These are phyloP conservation scores for Apiotrichum laibachii DNA, from an alignment of 1,284 basidiomycete genomes.

Conservation along the genomic window DNA sequence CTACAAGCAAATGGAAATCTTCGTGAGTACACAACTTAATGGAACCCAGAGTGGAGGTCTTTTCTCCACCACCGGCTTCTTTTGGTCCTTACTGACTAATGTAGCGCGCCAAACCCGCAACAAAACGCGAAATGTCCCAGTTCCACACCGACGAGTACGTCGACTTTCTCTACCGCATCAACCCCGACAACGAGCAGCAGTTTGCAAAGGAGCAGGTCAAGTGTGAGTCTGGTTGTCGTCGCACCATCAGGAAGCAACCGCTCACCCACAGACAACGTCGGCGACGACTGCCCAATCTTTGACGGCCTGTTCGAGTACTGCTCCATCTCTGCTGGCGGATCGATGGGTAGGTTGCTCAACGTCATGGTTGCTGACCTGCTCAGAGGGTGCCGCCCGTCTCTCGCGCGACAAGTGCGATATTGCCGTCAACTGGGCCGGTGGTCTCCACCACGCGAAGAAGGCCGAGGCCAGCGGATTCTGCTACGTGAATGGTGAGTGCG, in stretches of 20 bases:
- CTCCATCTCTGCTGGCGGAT: constrained; percentile 95
- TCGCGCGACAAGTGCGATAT: constrained; percentile 98
- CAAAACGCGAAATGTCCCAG: constrained; percentile 95
- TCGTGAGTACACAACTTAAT: constrained; percentile 60
- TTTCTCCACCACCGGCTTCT: neutral
- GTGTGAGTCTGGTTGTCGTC: constrained; percentile 63
- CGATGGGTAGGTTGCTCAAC: constrained; percentile 73
- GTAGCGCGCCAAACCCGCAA: constrained; percentile 96
- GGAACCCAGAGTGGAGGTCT: neutral
- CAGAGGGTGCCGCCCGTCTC: constrained; percentile 79
- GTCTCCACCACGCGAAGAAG: constrained; percentile 97
- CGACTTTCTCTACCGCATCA: constrained; percentile 80
- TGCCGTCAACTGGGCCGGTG: constrained; percentile 98
- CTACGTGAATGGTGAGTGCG: constrained; percentile 93
- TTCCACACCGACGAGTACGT: constrained; percentile 94
- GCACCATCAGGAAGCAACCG: neutral
- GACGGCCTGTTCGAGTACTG: constrained; percentile 98
- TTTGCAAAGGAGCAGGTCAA: constrained; percentile 95
- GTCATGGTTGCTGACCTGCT: neutral
- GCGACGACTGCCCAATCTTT: constrained; percentile 97
- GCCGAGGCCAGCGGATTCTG: constrained; percentile 98
- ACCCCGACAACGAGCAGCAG: constrained; percentile 78
- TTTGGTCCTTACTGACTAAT: neutral
- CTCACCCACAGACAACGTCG: constrained; percentile 66
- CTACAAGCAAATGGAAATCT: constrained; percentile 97